Percentiles rank a stretch among this genome's conserved stretches.
These are phyloP conservation scores for Circinella umbellata DNA, from an alignment of 371 early-diverging fungal genomes.

Conservation along the genomic window DNA sequence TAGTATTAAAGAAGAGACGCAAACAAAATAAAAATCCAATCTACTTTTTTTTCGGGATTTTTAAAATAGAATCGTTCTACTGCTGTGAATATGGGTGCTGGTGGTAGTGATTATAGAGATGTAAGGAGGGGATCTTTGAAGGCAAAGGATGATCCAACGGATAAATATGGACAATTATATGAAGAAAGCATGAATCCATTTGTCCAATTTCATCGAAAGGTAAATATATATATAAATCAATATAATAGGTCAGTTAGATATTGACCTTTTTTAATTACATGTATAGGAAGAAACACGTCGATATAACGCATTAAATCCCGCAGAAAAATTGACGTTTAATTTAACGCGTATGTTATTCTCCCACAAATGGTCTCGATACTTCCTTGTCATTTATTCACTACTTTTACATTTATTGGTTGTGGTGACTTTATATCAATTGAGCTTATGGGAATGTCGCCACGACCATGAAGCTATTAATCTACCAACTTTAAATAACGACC, in stretches of 20 bases:
- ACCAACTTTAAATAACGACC: constrained; percentile 39
- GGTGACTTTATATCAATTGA: constrained; percentile 69
- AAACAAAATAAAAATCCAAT: neutral
- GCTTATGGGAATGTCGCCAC: constrained; percentile 73
- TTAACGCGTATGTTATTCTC: constrained; percentile 73
- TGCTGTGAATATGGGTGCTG: constrained; percentile 21
- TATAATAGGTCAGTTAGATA: neutral
- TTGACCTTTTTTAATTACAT: neutral
- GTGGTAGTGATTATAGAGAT: constrained; percentile 14
- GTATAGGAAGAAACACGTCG: constrained; percentile 71
- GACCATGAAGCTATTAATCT: constrained; percentile 58
- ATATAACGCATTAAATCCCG: constrained; percentile 74
- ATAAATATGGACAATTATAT: constrained; percentile 79
- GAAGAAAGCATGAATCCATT: constrained; percentile 92
- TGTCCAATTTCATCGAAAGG: constrained; percentile 77
- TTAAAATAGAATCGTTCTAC: constrained; percentile 22
- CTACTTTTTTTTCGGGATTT: neutral
- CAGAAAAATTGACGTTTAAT: constrained; percentile 73
- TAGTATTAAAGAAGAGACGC: neutral
- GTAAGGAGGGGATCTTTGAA: constrained; percentile 17
- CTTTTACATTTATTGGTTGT: constrained; percentile 82
- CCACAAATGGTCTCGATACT: constrained; percentile 75
- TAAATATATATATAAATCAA: constrained; percentile 15
- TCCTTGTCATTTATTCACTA: constrained; percentile 73
- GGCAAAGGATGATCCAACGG: constrained; percentile 49